These are phyloP conservation scores for Cudoniella acicularis DNA, from an alignment of 495 filamentous ascomycete species.

Conservation along the genomic window DNA sequence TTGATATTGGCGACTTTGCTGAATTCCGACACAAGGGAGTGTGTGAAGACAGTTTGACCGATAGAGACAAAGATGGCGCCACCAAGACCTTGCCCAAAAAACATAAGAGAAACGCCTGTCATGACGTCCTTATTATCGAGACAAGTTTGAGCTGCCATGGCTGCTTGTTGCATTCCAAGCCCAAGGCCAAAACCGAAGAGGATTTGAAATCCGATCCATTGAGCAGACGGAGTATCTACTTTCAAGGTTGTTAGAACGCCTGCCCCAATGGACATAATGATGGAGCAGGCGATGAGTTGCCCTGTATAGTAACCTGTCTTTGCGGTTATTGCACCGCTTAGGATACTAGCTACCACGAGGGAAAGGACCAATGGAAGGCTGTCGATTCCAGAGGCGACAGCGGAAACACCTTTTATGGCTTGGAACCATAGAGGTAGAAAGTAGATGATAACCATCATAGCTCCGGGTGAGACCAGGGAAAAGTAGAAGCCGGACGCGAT, in stretches of 20 bases:
- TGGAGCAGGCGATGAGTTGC: slow-evolving; percentile 47
- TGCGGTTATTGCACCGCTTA: slow-evolving; percentile 49
- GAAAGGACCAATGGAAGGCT: slow-evolving; percentile 57
- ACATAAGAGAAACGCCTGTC: slow-evolving; percentile 57
- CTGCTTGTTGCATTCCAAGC: slow-evolving; percentile 65
- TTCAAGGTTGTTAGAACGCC: slow-evolving; percentile 62
- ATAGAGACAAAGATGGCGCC: slow-evolving; percentile 60
- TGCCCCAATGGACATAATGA: slow-evolving; percentile 55
- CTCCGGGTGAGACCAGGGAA: slow-evolving; percentile 53
- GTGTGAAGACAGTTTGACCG: slow-evolving; percentile 58
- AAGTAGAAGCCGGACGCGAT: slow-evolving; percentile 61
- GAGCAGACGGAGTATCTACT: slow-evolving; percentile 39
- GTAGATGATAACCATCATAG: slow-evolving; percentile 67
- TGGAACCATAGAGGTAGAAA: slow-evolving; percentile 78
- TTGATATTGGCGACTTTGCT: slow-evolving; percentile 41
- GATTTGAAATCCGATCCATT: slow-evolving; percentile 70
- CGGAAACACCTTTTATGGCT: slow-evolving; percentile 55
- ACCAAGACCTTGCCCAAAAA: slow-evolving; percentile 59
- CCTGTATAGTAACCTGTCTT: slow-evolving; percentile 65
- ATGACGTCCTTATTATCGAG: slow-evolving; percentile 51
- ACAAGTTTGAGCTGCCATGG: slow-evolving; percentile 55
- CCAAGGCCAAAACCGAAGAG: slow-evolving; percentile 70
- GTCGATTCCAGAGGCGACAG: slow-evolving; percentile 69
- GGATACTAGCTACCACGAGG: slow-evolving; percentile 43
- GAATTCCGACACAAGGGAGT: slow-evolving; percentile 44